Percentiles rank a stretch among this genome's conserved stretches.
Evolutionary conservation across 148 eudicot genomes (phyloP).

Genomic region (Pharnaceum exiguum): DNA sequence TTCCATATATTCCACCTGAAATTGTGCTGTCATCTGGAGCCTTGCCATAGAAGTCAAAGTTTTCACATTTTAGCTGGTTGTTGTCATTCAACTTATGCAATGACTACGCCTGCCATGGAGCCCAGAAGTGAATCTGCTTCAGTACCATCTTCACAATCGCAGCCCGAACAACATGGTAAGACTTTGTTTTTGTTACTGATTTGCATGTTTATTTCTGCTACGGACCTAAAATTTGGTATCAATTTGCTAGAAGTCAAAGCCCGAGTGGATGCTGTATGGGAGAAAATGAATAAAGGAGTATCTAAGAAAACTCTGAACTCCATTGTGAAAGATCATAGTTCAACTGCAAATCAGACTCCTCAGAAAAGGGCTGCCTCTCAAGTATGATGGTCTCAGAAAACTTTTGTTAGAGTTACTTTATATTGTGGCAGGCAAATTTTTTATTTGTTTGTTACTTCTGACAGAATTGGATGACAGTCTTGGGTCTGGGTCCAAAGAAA

Average conservation of each 20-base stretch:
- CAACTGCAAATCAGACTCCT: slow-evolving; percentile 28
- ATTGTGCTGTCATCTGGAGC: no score
- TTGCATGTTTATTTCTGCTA: background rate
- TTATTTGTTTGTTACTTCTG: background rate
- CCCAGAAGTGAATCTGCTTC: slow-evolving; percentile 29
- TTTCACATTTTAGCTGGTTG: background rate
- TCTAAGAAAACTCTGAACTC: slow-evolving; percentile 53
- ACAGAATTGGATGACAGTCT: slow-evolving; percentile 75
- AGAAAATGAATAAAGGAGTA: slow-evolving; percentile 90
- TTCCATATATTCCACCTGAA: no score
- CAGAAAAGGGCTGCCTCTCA: slow-evolving; percentile 35
- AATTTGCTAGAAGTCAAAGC: slow-evolving; percentile 68
- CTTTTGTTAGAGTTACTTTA: background rate
- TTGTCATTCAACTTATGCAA: slow-evolving; percentile 19
- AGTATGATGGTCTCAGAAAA: slow-evolving; percentile 21
- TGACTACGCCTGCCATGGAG: slow-evolving; percentile 27
- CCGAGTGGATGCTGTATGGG: slow-evolving; percentile 84
- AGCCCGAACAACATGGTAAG: slow-evolving; percentile 48
- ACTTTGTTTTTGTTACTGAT: background rate
- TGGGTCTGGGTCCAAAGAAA: slow-evolving; percentile 61
- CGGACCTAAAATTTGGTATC: background rate
- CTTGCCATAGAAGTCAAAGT: no score
- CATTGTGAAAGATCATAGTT: slow-evolving; percentile 35
- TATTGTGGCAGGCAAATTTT: background rate
- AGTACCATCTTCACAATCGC: slow-evolving; percentile 23